A percentile compares a stretch with the other conserved stretches of the same genome.
Conservation (phyloP, 805 yeast species). For the Metschnikowia baotianmanensis region DNA sequence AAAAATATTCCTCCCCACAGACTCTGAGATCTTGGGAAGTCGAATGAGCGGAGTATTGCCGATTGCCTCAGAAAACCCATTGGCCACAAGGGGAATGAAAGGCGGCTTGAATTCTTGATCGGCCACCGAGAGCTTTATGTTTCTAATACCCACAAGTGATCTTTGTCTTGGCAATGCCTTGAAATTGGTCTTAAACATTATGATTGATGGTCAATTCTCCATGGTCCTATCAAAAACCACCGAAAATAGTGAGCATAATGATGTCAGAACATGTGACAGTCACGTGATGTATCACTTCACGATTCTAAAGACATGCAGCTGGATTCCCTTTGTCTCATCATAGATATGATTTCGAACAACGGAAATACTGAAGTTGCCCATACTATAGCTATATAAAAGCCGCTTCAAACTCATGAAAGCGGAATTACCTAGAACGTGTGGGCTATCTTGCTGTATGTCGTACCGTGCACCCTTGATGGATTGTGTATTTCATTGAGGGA, state of each 20-base stretch:
- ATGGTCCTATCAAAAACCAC: too few relatives aligned
- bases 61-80: constrained; percentile 78
- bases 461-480: too few relatives aligned
- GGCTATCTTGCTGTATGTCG: too few relatives aligned
- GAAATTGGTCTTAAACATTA: constrained; percentile 2
- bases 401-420: too few relatives aligned
- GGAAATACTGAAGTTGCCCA: too few relatives aligned
- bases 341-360: too few relatives aligned
- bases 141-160: background rate
- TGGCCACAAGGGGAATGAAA: constrained; percentile 63
- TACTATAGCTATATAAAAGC: too few relatives aligned
- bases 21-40: constrained; percentile 53
- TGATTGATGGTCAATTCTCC: background rate
- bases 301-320: too few relatives aligned
- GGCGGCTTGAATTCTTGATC: constrained; percentile 31
- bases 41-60: constrained; percentile 90
- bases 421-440: too few relatives aligned
- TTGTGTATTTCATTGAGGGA: too few relatives aligned
- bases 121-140: constrained; percentile 13
- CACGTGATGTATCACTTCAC: background rate
- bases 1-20: constrained; percentile 69
- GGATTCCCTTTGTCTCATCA: too few relatives aligned
- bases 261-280: constrained; percentile 2
- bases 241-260: background rate
- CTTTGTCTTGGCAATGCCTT: background rate